Evolutionary conservation across 208 protist species (phyloP).

Genomic region (Vickermania ingenoplastis): DNA sequence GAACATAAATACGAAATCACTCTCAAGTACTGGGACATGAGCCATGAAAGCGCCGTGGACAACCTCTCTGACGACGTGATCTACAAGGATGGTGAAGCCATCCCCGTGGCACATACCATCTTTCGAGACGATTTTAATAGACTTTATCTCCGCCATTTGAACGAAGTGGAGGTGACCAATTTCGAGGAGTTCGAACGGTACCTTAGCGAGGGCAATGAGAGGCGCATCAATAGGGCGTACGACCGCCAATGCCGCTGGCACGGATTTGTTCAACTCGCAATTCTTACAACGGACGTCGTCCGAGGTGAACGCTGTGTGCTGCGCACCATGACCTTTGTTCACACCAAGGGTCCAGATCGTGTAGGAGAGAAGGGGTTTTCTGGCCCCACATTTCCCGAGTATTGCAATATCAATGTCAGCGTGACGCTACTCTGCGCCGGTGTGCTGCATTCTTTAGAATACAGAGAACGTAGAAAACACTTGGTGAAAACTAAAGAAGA

Average conservation of each 20-base stretch:
- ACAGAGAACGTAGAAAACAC: slow-evolving; percentile 33
- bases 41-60: slow-evolving; percentile 61
- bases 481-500: slow-evolving; percentile 29
- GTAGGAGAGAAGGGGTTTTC: slow-evolving; percentile 53
- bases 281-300: slow-evolving; percentile 58
- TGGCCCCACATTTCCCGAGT: slow-evolving; percentile 34
- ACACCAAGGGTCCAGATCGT: slow-evolving; percentile 80
- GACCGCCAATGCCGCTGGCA: slow-evolving; percentile 69
- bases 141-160: slow-evolving; percentile 62
- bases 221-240: slow-evolving; percentile 37
- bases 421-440: slow-evolving; percentile 69
- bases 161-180: slow-evolving; percentile 35
- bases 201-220: slow-evolving; percentile 45
- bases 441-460: slow-evolving; percentile 79
- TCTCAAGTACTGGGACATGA: slow-evolving; percentile 86
- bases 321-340: slow-evolving; percentile 79
- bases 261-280: slow-evolving; percentile 73
- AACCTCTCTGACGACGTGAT: slow-evolving; percentile 29
- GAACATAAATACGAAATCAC: slow-evolving; percentile 45
- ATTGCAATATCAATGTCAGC: slow-evolving; percentile 75
- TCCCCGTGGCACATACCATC: slow-evolving; percentile 20
- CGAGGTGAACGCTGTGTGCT: slow-evolving; percentile 44
- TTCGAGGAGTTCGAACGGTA: slow-evolving; percentile 61
- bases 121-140: slow-evolving; percentile 61
- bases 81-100: slow-evolving; percentile 11